Evolutionary conservation across 805 yeast species (phyloP).

Genomic region (Lipomyces sp.): DNA sequence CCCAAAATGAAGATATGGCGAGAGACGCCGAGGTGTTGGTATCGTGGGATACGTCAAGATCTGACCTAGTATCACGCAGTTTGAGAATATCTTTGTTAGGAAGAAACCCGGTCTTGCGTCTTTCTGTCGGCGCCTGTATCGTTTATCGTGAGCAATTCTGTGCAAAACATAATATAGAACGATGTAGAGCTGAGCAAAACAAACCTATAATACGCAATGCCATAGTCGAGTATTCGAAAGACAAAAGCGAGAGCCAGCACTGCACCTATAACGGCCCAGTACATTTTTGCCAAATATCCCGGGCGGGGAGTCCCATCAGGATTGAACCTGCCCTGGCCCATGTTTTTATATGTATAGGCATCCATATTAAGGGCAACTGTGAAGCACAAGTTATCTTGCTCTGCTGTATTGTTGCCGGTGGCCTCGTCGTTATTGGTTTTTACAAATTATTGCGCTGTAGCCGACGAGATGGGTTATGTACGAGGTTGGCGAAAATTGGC

Average conservation of each 20-base stretch:
- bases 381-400: neutral
- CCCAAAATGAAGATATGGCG: conserved; percentile 11
- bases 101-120: conserved; percentile 10
- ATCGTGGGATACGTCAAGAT: conserved; percentile 13
- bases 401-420: conserved; percentile 6
- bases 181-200: too few species aligned
- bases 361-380: too few species aligned
- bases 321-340: conserved; percentile 27
- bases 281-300: conserved; percentile 31
- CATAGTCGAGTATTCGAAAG: conserved; percentile 7
- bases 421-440: too few species aligned
- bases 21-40: conserved; percentile 1
- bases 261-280: conserved; percentile 32
- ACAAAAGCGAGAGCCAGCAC: conserved; percentile 22
- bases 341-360: too few species aligned
- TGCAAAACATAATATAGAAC: neutral
- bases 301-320: conserved; percentile 32
- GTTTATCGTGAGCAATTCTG: conserved; percentile 11
- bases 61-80: conserved; percentile 13
- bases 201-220: conserved; percentile 10
- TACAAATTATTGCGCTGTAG: too few species aligned
- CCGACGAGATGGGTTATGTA: too few species aligned
- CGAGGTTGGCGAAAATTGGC: too few species aligned
- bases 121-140: too few species aligned
- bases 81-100: conserved; percentile 6